These are phyloP conservation scores for Pseudocercospora crystallina DNA, from an alignment of 2,329 filamentous ascomycete genomes.

Conservation along the genomic window DNA sequence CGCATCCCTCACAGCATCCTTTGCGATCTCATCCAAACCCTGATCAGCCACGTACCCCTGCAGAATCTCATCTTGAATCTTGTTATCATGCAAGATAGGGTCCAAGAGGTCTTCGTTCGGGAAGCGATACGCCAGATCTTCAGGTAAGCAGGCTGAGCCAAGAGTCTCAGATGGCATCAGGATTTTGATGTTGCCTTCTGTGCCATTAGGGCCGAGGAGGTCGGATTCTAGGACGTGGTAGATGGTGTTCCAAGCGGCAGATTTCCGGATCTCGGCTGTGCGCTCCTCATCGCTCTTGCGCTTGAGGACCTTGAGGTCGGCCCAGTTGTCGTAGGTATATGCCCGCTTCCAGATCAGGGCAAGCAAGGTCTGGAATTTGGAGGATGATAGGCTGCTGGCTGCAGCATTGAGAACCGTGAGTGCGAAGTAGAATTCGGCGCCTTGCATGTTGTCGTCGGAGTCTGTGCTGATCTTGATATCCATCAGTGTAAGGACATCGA, in stretches of 20 bases:
- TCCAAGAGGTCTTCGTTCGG: slow-evolving; percentile 58
- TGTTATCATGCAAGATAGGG: slow-evolving; percentile 70
- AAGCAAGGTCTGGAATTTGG: slow-evolving; percentile 57
- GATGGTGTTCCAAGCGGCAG: slow-evolving; percentile 50
- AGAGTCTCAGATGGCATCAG: slow-evolving; percentile 38
- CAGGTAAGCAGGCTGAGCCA: slow-evolving; percentile 58
- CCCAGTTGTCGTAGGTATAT: slow-evolving; percentile 86
- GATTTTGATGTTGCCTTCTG: slow-evolving; percentile 22
- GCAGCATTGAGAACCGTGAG: slow-evolving; percentile 58
- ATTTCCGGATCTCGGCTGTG: slow-evolving; percentile 54
- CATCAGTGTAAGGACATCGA: slow-evolving; percentile 80
- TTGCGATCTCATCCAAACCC: slow-evolving; percentile 69
- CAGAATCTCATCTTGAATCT: slow-evolving; percentile 68
- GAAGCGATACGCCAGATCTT: slow-evolving; percentile 58
- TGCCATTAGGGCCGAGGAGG: slow-evolving; percentile 14
- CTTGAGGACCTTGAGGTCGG: slow-evolving; percentile 54
- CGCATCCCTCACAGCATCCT: slow-evolving; percentile 41
- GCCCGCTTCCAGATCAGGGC: slow-evolving; percentile 84
- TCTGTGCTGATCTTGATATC: slow-evolving; percentile 47
- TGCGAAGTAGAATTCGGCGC: slow-evolving; percentile 71
- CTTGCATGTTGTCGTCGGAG: slow-evolving; percentile 52
- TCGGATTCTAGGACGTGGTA: slow-evolving; percentile 19
- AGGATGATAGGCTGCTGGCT: slow-evolving; percentile 52
- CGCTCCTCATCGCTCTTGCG: slow-evolving; percentile 66
- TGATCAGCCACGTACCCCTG: slow-evolving; percentile 65